A percentile compares a stretch with the other conserved stretches of the same genome.
Evolutionary conservation across 805 yeast genomes (phyloP).

Genomic region (Pichia thaimueangensis): DNA sequence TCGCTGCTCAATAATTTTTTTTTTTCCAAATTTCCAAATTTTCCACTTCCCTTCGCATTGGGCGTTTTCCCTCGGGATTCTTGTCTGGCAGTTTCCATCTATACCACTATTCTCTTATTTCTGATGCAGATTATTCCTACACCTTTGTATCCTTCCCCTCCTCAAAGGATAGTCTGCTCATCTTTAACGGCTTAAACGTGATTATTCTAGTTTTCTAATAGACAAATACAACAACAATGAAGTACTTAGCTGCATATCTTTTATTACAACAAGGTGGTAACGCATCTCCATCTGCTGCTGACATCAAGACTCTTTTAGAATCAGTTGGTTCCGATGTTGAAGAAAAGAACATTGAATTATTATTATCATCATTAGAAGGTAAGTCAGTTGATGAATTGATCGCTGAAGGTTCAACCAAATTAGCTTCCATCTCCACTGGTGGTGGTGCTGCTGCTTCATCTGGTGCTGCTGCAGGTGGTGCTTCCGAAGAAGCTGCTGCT

Average conservation of each 20-base stretch:
- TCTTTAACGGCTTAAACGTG: slow-evolving; percentile 61
- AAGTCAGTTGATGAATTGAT: slow-evolving; percentile 85
- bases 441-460: slow-evolving; percentile 86
- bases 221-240: slow-evolving; percentile 41
- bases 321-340: slow-evolving; percentile 96
- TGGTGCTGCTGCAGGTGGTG: slow-evolving; percentile 67
- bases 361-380: slow-evolving; percentile 86
- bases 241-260: slow-evolving; percentile 99
- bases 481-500: slow-evolving; percentile 65
- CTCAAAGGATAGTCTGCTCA: slow-evolving; percentile 77
- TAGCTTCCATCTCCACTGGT: slow-evolving; percentile 96
- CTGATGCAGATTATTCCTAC: neutral
- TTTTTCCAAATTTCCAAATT: neutral
- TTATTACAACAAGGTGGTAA: slow-evolving; percentile 96
- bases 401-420: slow-evolving; percentile 92
- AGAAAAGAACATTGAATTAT: slow-evolving; percentile 73
- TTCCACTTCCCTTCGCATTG: neutral
- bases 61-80: neutral
- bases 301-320: slow-evolving; percentile 81
- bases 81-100: neutral
- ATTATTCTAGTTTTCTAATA: slow-evolving; percentile 47
- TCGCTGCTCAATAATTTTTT: neutral
- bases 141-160: slow-evolving; percentile 7
- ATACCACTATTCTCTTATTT: neutral
- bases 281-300: slow-evolving; percentile 89